Evolutionary conservation across 2,329 filamentous ascomycete species (phyloP).

Genomic region (Macrophomina phaseolina): DNA sequence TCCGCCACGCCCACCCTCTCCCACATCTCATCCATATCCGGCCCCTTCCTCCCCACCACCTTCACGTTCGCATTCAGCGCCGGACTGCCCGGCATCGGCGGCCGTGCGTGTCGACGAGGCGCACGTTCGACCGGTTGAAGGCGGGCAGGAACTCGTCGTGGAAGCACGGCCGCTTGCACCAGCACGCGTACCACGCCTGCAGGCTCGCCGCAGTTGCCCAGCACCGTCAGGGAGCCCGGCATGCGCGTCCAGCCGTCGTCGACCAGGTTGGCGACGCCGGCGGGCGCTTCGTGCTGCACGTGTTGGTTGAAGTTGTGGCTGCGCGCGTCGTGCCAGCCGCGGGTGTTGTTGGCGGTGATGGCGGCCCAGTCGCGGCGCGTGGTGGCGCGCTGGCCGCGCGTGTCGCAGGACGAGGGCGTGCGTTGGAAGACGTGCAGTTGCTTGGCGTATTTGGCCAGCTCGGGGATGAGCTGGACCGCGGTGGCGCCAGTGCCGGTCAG

Average conservation of each 20-base stretch:
- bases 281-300: slow-evolving; percentile 39
- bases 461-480: slow-evolving; percentile 37
- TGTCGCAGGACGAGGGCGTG: slow-evolving; percentile 43
- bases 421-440: slow-evolving; percentile 36
- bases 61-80: slow-evolving; percentile 41
- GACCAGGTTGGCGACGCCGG: slow-evolving; percentile 49
- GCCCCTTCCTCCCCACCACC: slow-evolving; percentile 54
- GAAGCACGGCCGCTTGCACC: slow-evolving; percentile 69
- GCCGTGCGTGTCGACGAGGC: slow-evolving; percentile 65
- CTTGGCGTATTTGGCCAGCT: slow-evolving; percentile 33
- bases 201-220: slow-evolving; percentile 58
- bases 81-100: slow-evolving; percentile 32
- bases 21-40: slow-evolving; percentile 55
- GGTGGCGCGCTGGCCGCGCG: slow-evolving; percentile 47
- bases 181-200: slow-evolving; percentile 65
- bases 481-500: slow-evolving; percentile 40
- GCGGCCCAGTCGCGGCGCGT: slow-evolving; percentile 50
- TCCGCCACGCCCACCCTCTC: slow-evolving; percentile 49
- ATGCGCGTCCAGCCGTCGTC: slow-evolving; percentile 46
- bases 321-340: slow-evolving; percentile 59
- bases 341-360: slow-evolving; percentile 34
- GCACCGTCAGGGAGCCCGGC: slow-evolving; percentile 47
- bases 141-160: slow-evolving; percentile 64
- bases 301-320: slow-evolving; percentile 52
- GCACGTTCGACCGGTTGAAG: slow-evolving; percentile 66